Percentiles rank a stretch among this genome's conserved stretches.
Conservation (phyloP, 805 yeast species). For the Teunomyces barrocoloradensis region DNA sequence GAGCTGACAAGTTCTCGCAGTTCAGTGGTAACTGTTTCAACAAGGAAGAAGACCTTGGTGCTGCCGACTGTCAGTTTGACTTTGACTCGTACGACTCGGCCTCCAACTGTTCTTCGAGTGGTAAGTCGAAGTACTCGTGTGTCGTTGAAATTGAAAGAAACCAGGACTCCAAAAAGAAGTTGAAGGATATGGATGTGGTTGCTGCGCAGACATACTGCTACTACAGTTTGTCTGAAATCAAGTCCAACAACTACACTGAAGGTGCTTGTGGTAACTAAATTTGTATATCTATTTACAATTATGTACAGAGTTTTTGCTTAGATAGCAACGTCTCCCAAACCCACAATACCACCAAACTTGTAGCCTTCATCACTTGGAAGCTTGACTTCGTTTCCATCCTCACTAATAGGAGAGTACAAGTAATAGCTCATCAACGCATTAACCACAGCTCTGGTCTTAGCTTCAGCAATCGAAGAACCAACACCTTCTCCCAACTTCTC, state of each 20-base stretch:
- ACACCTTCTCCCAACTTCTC: conserved; percentile 90
- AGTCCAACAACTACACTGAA: conserved; percentile 6
- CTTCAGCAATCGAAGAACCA: conserved; percentile 87
- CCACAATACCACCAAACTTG: conserved; percentile 41
- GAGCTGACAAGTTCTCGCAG: conserved; percentile 6
- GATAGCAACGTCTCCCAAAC: conserved; percentile 45
- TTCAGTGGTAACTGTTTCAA: conserved; percentile 12
- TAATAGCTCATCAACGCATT: conserved; percentile 90
- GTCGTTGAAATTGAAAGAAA: conserved; percentile 11
- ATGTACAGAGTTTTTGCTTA: conserved; percentile 13
- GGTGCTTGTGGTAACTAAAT: conserved; percentile 13
- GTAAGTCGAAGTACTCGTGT: conserved; percentile 13
- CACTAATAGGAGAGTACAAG: conserved; percentile 75
- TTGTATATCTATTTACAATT: conserved; percentile 8
- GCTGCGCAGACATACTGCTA: conserved; percentile 12
- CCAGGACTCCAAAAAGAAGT: conserved; percentile 8
- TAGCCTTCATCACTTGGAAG: conserved; percentile 59
- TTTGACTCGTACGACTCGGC: conserved; percentile 10
- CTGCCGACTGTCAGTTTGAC: conserved; percentile 9
- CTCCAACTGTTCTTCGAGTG: conserved; percentile 8
- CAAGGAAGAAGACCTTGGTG: conserved; percentile 9
- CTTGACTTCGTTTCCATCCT: conserved; percentile 38
- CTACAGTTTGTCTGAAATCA: conserved; percentile 8
- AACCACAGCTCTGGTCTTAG: conserved; percentile 88
- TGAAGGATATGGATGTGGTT: conserved; percentile 11